Percentiles rank a stretch among this genome's conserved stretches.
Conservation (phyloP, 106 monocot genomes). For the Vanilla planifolia region DNA sequence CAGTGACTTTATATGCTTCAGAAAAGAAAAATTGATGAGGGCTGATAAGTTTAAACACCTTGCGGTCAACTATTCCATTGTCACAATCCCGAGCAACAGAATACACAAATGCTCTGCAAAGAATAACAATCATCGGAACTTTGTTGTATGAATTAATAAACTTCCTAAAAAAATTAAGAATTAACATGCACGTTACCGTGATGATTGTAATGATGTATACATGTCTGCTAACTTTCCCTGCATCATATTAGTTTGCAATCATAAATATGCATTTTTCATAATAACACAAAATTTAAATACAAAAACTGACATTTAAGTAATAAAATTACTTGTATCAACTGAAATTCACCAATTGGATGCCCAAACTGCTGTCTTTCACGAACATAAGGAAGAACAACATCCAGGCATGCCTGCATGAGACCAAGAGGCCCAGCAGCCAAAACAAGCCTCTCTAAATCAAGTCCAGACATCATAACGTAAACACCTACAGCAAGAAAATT, state of each 20-base stretch:
- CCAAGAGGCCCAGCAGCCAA: conserved; percentile 90
- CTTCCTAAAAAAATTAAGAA: background rate
- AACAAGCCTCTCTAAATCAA: conserved; percentile 97
- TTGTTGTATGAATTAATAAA: background rate
- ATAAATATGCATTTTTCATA: background rate
- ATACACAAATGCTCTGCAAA: conserved; percentile 82
- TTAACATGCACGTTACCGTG: conserved; percentile 36
- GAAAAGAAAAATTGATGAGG: background rate
- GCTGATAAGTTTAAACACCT: conserved; percentile 52
- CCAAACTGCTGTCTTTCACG: conserved; percentile 94
- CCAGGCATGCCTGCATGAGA: conserved; percentile 96
- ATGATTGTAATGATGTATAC: conserved; percentile 94
- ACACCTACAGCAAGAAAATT: conserved; percentile 52
- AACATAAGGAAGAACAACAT: conserved; percentile 86
- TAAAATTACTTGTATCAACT: conserved; percentile 75
- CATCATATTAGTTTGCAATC: conserved; percentile 7
- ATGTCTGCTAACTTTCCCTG: conserved; percentile 98
- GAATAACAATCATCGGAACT: conserved; percentile 8
- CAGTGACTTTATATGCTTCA: background rate
- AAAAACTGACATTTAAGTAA: background rate
- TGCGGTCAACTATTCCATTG: conserved; percentile 71
- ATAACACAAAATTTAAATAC: background rate
- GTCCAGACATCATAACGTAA: conserved; percentile 99
- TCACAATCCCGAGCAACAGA: conserved; percentile 97
- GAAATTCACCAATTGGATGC: conserved; percentile 91